These are phyloP conservation scores for Hymenoscyphus fructigenus DNA, from an alignment of 2,329 filamentous ascomycete genomes.

Conservation along the genomic window DNA sequence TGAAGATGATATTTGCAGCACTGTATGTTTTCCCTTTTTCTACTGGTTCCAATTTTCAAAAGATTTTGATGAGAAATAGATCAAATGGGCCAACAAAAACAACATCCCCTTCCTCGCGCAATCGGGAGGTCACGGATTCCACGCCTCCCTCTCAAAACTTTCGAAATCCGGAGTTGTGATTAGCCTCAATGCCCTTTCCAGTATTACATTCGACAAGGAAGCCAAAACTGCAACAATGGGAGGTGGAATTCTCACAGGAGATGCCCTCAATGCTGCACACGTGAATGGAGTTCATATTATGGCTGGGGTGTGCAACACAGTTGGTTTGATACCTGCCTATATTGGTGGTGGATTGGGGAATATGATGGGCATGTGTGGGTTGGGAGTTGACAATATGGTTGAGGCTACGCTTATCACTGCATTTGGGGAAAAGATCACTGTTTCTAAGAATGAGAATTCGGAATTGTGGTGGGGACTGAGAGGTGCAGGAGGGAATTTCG, in stretches of 20 bases:
- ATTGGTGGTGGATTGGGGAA: background rate
- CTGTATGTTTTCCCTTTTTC: background rate
- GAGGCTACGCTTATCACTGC: background rate
- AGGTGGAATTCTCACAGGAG: slow-evolving; percentile 10
- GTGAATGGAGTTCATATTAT: slow-evolving; percentile 1
- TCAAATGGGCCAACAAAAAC: slow-evolving; percentile 15
- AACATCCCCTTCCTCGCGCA: slow-evolving; percentile 18
- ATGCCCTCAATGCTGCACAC: slow-evolving; percentile 7
- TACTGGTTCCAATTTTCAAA: no score
- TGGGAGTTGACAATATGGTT: background rate
- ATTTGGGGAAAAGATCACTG: background rate
- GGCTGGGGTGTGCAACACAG: slow-evolving; percentile 10
- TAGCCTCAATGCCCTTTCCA: background rate
- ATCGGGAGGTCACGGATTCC: slow-evolving; percentile 15
- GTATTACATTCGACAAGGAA: slow-evolving; percentile 3
- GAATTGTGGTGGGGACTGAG: background rate
- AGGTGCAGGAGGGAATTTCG: background rate
- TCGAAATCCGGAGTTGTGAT: background rate
- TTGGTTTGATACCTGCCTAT: background rate
- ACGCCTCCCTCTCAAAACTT: background rate
- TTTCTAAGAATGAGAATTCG: background rate
- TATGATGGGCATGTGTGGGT: background rate
- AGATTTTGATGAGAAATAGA: background rate
- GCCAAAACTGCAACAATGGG: slow-evolving; percentile 9
- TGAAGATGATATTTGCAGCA: slow-evolving; percentile 10